Base-by-base conservation (phyloP, 495 filamentous ascomycete species). In the Aspergillus incahuasiensis region DNA sequence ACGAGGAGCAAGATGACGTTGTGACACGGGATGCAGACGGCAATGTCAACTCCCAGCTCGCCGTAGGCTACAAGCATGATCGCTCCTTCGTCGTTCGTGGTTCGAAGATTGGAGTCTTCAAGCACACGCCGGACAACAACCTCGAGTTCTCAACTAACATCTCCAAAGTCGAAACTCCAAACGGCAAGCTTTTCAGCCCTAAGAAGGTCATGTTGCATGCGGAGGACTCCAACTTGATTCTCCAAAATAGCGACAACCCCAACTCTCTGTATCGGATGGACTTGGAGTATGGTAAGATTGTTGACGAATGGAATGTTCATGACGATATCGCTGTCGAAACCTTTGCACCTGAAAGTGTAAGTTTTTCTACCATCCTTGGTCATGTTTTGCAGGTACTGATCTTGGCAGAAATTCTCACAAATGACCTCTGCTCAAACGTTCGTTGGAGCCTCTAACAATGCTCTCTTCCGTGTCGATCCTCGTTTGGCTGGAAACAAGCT, bases 301-400 rank as follows among this genome's bases (percentile, higher is more conserved):
- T 97, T 2, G 95, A 98, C 66, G 95, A 98, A 70, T 98, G 94
- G 94, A 97, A 95, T 61, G 82, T 98, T n/a, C 92, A 98, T 63
- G 92, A 98, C 53, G 90, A 98, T 72, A 97, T 98, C 54, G 82
- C 87, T 0, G 90, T 98, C 48, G 83, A 87, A 18, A 90, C 85
- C 6, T 95, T 97, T 71, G 90, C 86, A 5, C 94, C 95, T 3
- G 92, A 96, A 65, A 95, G 83, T 46, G 84, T 86, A 73, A 66
- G 74, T 69, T 19, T 30, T 35, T n/a, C 3, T 46, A 39, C 25
- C 21, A 43, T 16, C 55, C 16, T 12, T 13, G 28, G 35, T 3
- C n/a, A n/a, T n/a, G n/a, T n/a, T n/a, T n/a, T 34, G 25, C 15
- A 13, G 41, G 41, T 56, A 41, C 67, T 71, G 56, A 72, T 61